Percentiles rank a stretch among this genome's conserved stretches.
phyloP scores from a whole-genome alignment of 1,284 basidiomycete genomes.

The Fomes fomentarius region DNA sequence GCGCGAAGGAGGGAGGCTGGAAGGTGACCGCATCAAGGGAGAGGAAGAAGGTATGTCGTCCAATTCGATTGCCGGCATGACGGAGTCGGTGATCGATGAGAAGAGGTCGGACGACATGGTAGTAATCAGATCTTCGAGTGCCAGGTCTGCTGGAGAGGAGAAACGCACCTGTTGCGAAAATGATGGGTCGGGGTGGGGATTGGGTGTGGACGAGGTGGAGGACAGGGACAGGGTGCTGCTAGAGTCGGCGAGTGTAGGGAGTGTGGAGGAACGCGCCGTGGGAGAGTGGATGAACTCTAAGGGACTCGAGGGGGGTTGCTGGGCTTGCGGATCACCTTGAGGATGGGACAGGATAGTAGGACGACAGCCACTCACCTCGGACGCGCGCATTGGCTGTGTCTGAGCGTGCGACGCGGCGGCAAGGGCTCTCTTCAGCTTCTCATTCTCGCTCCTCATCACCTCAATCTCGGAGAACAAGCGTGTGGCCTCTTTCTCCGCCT shows the following conservation, averaged over 20 bases:
- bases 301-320: no score
- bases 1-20: no score
- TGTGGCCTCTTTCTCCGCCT: neutral
- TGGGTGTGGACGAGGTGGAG: conserved; percentile 1
- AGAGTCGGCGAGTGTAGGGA: neutral
- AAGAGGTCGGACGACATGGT: no score
- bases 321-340: neutral
- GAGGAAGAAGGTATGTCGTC: no score
- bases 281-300: no score
- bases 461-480: neutral
- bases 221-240: conserved; percentile 5
- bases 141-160: neutral
- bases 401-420: neutral
- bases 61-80: no score
- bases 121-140: no score
- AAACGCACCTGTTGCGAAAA: conserved; percentile 20
- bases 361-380: neutral
- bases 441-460: neutral
- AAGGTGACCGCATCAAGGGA: no score
- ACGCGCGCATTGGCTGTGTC: neutral
- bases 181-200: neutral
- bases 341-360: no score
- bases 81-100: no score
- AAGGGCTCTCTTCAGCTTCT: neutral
- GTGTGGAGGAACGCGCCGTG: conserved; percentile 5